A percentile compares a stretch with the other conserved stretches of the same genome.
Conservation (phyloP, 352 stramenopile species). For the Peronospora farinosa region DNA sequence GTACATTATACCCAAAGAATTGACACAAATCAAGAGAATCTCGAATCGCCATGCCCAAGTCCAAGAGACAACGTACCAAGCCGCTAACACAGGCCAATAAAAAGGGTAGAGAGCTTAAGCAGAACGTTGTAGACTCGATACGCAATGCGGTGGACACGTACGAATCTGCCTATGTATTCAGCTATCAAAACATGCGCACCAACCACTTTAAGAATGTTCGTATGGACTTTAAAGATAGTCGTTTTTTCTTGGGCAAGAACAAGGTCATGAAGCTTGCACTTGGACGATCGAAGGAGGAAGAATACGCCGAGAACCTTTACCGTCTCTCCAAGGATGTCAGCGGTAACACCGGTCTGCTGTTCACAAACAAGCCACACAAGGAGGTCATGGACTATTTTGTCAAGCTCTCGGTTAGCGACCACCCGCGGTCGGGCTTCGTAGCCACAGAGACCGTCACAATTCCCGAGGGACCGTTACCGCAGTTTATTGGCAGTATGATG, state of each 20-base stretch:
- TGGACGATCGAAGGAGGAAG: constrained; percentile 90
- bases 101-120: constrained; percentile 95
- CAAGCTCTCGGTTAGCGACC: constrained; percentile 88
- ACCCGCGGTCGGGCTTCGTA: constrained; percentile 90
- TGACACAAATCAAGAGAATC: constrained; percentile 15
- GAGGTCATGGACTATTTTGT: constrained; percentile 91
- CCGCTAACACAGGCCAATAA: constrained; percentile 94
- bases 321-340: constrained; percentile 88
- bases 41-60: constrained; percentile 71
- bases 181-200: constrained; percentile 97
- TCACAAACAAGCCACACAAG: constrained; percentile 88
- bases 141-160: constrained; percentile 91
- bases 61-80: constrained; percentile 83
- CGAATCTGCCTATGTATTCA: constrained; percentile 93
- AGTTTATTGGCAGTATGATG: constrained; percentile 94
- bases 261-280: constrained; percentile 97
- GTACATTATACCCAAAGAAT: not conserved
- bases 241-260: constrained; percentile 98
- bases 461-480: constrained; percentile 81
- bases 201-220: constrained; percentile 98
- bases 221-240: constrained; percentile 92
- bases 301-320: constrained; percentile 94
- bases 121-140: constrained; percentile 90
- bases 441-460: constrained; percentile 87
- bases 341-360: constrained; percentile 92